Evolutionary conservation across 1,284 basidiomycete species (phyloP), one percentile per base, ranked within the genome.

Genomic region (Volvariella surrecta): DNA sequence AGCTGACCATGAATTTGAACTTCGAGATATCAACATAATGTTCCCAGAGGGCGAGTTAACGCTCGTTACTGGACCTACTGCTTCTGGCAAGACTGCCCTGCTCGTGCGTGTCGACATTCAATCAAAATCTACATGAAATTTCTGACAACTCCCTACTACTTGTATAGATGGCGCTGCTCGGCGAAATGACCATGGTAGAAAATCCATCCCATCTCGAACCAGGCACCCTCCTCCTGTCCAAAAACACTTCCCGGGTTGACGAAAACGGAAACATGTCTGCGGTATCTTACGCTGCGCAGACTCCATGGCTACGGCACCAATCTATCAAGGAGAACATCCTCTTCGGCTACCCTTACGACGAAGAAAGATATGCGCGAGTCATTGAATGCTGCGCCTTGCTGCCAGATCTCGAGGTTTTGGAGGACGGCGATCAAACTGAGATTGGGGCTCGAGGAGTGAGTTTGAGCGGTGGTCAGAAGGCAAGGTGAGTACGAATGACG

Each of bases 241-340:
- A 90, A 57, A 65, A 81, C 43, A 58, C 71, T 2, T 66, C 68
- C 10, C 66, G 64, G 32, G 65, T 85, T 2, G 78, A 88, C 58
- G 67, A 72, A 17, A 64, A 78, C 18, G 81, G 84, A 0, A 61
- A 85, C 28, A 74, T 75, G 53, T 82, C 90, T 52, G 68, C 80
- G 7, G 79, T 93, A 22, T 89, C 91, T 1, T 95, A 93, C 51
- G 74, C 76, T 35, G 79, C 89, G 1, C 93, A 96, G 61, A 75
- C 80, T 1, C 82, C 92, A 0, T 96, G 89, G 90, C 68, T 96
- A 19, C 53, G 66, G n/a, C 76, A 81, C 52, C 73, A 76, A 50
- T 73, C 74, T 2, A 81, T 82, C 60, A 71, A 68, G 55, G 80
- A 85, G 28, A 87, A 88, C 55, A 81, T 88, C 47, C 55, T 86